Conservation (phyloP, 1,139 yeast species). For the Geotrichum candidum region DNA sequence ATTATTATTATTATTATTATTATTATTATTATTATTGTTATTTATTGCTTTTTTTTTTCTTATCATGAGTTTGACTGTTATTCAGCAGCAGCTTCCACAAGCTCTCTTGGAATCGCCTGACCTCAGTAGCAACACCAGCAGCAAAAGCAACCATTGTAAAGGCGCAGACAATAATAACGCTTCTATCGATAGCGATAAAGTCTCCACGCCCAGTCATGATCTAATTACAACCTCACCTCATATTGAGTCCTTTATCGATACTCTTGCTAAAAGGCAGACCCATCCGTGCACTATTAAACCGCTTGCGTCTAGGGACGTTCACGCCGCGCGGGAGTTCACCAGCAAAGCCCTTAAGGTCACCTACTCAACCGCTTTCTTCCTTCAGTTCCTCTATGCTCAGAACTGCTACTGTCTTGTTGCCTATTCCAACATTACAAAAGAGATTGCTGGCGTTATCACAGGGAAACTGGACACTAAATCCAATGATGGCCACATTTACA, state of each 20-base stretch:
- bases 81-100: neutral
- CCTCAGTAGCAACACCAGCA: neutral
- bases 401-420: slow-evolving; percentile 19
- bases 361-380: slow-evolving; percentile 22
- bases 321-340: slow-evolving; percentile 12
- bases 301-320: neutral
- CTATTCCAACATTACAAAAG: slow-evolving; percentile 10
- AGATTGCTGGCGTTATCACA: slow-evolving; percentile 21
- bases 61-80: neutral
- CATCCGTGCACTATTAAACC: neutral
- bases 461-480: slow-evolving; percentile 19
- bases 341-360: slow-evolving; percentile 18
- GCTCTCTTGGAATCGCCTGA: neutral
- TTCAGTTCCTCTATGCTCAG: slow-evolving; percentile 23
- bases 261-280: neutral
- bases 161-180: neutral
- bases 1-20: neutral
- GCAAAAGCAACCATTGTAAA: neutral
- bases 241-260: neutral
- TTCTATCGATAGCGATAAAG: neutral
- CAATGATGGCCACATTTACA: slow-evolving; percentile 19
- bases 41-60: neutral
- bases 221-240: neutral
- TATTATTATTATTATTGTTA: no score
- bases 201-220: neutral